These are phyloP conservation scores for Aspergillus transmontanensis DNA, from an alignment of 2,329 filamentous ascomycete species.

Conservation along the genomic window DNA sequence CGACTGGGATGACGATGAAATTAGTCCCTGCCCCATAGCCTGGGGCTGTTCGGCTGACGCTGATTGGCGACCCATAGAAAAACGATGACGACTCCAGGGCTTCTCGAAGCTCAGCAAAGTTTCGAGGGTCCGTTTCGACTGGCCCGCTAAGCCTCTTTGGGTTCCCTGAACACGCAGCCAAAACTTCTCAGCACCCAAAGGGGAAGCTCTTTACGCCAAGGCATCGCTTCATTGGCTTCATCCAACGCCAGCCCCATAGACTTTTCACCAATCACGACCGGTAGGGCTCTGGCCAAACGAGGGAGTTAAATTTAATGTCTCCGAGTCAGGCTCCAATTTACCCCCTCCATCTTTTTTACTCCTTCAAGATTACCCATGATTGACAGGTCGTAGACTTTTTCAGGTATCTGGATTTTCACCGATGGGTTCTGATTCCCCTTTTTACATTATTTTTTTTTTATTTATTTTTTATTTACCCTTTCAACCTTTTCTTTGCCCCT, in stretches of 20 bases:
- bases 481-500: background rate
- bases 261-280: background rate
- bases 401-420: background rate
- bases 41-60: background rate
- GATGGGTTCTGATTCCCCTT: background rate
- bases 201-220: constrained; percentile 12
- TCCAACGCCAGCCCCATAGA: background rate
- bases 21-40: constrained; percentile 11
- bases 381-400: background rate
- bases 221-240: constrained; percentile 12
- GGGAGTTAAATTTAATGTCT: constrained; percentile 4
- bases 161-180: constrained; percentile 1
- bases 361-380: background rate
- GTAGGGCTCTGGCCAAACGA: constrained; percentile 1
- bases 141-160: constrained; percentile 12
- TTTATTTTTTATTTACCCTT: background rate
- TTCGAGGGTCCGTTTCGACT: constrained; percentile 19
- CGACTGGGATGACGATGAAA: constrained; percentile 12
- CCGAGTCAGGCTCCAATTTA: background rate
- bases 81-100: constrained; percentile 25
- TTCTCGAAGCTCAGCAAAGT: constrained; percentile 24
- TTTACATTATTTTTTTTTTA: background rate
- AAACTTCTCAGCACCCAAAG: constrained; percentile 9
- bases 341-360: background rate
- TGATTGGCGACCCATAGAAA: constrained; percentile 1